Conservation (phyloP, 164 flowering plant species). For the Saururus chinensis region DNA sequence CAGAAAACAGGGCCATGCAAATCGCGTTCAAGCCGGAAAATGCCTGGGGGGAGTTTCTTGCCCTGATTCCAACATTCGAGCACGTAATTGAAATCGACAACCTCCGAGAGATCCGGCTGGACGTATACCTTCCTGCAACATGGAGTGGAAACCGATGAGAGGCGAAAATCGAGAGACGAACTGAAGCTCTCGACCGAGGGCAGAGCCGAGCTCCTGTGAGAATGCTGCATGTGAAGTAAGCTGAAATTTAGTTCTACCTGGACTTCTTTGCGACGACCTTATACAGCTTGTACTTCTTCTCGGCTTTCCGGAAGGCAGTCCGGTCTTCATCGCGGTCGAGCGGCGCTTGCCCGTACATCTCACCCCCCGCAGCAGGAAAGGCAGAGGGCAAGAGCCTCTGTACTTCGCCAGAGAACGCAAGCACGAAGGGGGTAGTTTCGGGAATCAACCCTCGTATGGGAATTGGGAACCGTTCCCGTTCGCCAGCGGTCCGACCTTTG, state of each 20-base stretch:
- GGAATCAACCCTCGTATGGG: no score
- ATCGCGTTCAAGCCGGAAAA: conserved; percentile 20
- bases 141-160: no score
- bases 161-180: no score
- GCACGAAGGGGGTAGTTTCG: no score
- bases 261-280: conserved; percentile 34
- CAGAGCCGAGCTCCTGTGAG: no score
- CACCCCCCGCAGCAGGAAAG: not conserved
- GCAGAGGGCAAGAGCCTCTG: not conserved
- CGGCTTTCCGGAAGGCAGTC: conserved; percentile 77
- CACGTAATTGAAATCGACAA: conserved; percentile 59
- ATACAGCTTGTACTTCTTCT: conserved; percentile 93
- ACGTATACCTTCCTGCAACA: not conserved
- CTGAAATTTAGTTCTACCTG: conserved; percentile 18
- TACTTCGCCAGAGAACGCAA: no score
- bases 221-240: no score
- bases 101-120: conserved; percentile 63
- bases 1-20: conserved; percentile 48
- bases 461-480: no score
- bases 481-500: no score
- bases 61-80: conserved; percentile 25
- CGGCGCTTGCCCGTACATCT: conserved; percentile 50
- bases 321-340: conserved; percentile 41
- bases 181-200: no score
- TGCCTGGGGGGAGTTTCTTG: conserved; percentile 41